Percentiles rank a stretch among this genome's conserved stretches.
phyloP scores from a whole-genome alignment of 495 filamentous ascomycete species.

The Annulohypoxylon nitens region DNA sequence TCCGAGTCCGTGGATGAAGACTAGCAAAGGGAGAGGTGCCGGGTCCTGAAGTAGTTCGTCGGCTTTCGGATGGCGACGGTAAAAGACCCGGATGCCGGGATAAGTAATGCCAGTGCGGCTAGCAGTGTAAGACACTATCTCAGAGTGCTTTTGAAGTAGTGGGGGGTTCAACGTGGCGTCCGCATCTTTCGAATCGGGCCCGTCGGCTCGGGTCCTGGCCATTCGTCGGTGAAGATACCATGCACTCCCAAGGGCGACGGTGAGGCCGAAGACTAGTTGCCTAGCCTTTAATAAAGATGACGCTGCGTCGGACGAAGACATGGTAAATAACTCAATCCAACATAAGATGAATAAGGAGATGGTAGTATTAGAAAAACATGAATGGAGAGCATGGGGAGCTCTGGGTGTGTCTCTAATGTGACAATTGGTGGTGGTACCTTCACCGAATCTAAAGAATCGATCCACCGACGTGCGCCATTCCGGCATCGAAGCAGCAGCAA shows the following conservation, averaged over 20 bases:
- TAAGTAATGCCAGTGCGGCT: slow-evolving; percentile 71
- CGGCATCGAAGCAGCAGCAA: slow-evolving; percentile 7
- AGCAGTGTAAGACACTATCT: slow-evolving; percentile 77
- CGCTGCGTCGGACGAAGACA: slow-evolving; percentile 41
- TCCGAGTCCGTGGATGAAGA: slow-evolving; percentile 92
- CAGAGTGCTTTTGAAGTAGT: slow-evolving; percentile 81
- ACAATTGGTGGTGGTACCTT: slow-evolving; percentile 16
- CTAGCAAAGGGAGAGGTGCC: slow-evolving; percentile 81
- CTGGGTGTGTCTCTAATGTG: slow-evolving; percentile 14
- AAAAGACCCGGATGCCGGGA: slow-evolving; percentile 84
- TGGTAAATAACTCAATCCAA: slow-evolving; percentile 42
- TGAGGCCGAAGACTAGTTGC: slow-evolving; percentile 40
- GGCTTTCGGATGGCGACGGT: slow-evolving; percentile 81
- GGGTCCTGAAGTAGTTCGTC: slow-evolving; percentile 80
- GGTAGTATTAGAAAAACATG: slow-evolving; percentile 3
- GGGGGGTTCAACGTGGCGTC: slow-evolving; percentile 73
- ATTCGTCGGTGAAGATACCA: slow-evolving; percentile 47
- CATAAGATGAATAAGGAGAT: not conserved
- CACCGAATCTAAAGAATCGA: slow-evolving; percentile 18
- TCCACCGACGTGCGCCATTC: slow-evolving; percentile 24
- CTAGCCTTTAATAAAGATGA: slow-evolving; percentile 28
- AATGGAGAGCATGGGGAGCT: not conserved
- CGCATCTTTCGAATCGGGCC: slow-evolving; percentile 48
- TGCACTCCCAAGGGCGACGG: slow-evolving; percentile 42
- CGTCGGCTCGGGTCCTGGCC: slow-evolving; percentile 47